A percentile compares a stretch with the other conserved stretches of the same genome.
These are phyloP conservation scores for Berberis vulgaris DNA, from an alignment of 164 flowering plant species.

Conservation along the genomic window DNA sequence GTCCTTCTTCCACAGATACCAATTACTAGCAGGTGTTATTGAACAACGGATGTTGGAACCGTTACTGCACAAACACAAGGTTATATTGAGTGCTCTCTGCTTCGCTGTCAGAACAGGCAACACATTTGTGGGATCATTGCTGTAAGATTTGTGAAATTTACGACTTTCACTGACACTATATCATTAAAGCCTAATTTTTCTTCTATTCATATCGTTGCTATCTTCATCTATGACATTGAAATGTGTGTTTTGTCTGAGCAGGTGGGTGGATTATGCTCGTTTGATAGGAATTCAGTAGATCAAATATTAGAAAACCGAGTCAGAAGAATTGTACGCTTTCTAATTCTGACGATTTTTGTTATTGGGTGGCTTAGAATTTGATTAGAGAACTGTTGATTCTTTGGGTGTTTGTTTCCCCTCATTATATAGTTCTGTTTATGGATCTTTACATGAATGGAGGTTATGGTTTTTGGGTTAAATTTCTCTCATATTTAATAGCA, in stretches of 20 bases:
- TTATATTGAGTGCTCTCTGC: conserved; percentile 75
- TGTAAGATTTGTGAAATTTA: conserved; percentile 41
- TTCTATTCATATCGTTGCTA: neutral
- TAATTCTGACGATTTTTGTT: too few species aligned
- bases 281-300: conserved; percentile 75
- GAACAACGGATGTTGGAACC: conserved; percentile 92
- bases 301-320: too few species aligned
- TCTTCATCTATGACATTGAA: conserved; percentile 4
- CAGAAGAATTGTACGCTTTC: too few species aligned
- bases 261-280: conserved; percentile 98
- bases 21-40: conserved; percentile 81
- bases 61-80: conserved; percentile 69
- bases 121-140: conserved; percentile 87
- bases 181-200: neutral
- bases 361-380: too few species aligned
- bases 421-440: too few species aligned
- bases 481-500: too few species aligned
- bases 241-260: conserved; percentile 19
- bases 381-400: too few species aligned
- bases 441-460: too few species aligned
- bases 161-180: neutral
- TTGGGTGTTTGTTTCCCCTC: too few species aligned
- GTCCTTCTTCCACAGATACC: conserved; percentile 55
- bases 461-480: too few species aligned
- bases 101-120: conserved; percentile 94